Conservation (phyloP, 139 green algal genomes). For the Limnomonas spitsbergensis region DNA sequence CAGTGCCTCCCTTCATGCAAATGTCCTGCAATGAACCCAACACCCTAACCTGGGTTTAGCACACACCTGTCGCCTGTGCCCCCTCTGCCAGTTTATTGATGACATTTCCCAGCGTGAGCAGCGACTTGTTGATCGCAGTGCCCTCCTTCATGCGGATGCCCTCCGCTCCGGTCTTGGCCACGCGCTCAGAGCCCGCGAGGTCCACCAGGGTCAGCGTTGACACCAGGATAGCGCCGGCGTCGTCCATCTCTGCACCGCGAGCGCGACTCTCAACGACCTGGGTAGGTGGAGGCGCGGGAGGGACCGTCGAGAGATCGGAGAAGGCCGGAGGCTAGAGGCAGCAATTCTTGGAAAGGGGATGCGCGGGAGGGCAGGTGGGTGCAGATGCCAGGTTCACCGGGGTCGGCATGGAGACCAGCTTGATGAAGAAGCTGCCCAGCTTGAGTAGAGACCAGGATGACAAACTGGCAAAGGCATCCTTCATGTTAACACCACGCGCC, state of each 20-base stretch:
- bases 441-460: too few relatives aligned
- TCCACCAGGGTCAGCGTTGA: conserved; percentile 89
- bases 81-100: conserved; percentile 95
- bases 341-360: not conserved
- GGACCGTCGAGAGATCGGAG: too few relatives aligned
- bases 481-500: too few relatives aligned
- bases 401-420: too few relatives aligned
- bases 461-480: too few relatives aligned
- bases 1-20: conserved; percentile 87
- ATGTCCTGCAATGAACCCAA: too few relatives aligned
- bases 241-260: conserved; percentile 42
- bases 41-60: too few relatives aligned
- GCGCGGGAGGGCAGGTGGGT: not conserved
- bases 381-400: too few relatives aligned
- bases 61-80: conserved; percentile 1
- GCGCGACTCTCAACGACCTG: conserved; percentile 76
- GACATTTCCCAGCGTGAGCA: conserved; percentile 87
- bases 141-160: conserved; percentile 92
- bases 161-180: conserved; percentile 90
- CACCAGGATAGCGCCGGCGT: conserved; percentile 67
- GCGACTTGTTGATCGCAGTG: conserved; percentile 88
- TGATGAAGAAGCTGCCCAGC: too few relatives aligned
- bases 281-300: too few relatives aligned
- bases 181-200: conserved; percentile 84
- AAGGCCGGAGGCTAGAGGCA: not conserved